Percentiles rank a stretch among this genome's conserved stretches.
phyloP scores from a whole-genome alignment of 2,329 filamentous ascomycete species.

The Cladophialophora bantiana region DNA sequence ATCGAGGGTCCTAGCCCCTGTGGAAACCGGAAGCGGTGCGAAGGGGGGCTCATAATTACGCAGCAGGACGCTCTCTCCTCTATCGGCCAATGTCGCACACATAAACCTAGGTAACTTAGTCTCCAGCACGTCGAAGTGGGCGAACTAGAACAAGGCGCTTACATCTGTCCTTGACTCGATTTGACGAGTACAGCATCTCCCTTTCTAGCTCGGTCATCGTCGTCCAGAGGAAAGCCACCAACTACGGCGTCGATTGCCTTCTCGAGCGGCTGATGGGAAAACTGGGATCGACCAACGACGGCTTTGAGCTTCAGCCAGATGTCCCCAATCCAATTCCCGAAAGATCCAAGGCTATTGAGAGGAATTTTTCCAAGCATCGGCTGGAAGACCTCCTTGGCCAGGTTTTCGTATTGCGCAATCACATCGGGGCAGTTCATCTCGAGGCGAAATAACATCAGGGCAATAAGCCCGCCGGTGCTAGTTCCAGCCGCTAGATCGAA shows the following conservation, averaged over 20 bases:
- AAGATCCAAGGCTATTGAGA: conserved; percentile 25
- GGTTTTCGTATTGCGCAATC: conserved; percentile 28
- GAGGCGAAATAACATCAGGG: conserved; percentile 39
- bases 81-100: conserved; percentile 33
- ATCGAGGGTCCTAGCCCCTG: conserved; percentile 28
- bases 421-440: conserved; percentile 33
- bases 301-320: conserved; percentile 31
- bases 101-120: conserved; percentile 26
- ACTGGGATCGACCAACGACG: conserved; percentile 21
- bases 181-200: conserved; percentile 31
- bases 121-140: background rate
- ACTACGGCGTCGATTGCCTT: conserved; percentile 34
- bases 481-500: conserved; percentile 39
- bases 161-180: conserved; percentile 31
- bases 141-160: background rate
- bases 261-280: conserved; percentile 31
- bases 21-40: conserved; percentile 28
- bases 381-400: conserved; percentile 34
- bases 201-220: conserved; percentile 25
- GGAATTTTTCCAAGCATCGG: conserved; percentile 24
- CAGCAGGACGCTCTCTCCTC: conserved; percentile 32
- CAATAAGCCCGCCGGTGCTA: conserved; percentile 39
- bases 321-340: conserved; percentile 30
- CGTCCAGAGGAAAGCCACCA: conserved; percentile 28
- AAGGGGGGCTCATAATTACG: conserved; percentile 30